phyloP scores from a whole-genome alignment of 306 rosid species.

The Lotus japonicus region DNA sequence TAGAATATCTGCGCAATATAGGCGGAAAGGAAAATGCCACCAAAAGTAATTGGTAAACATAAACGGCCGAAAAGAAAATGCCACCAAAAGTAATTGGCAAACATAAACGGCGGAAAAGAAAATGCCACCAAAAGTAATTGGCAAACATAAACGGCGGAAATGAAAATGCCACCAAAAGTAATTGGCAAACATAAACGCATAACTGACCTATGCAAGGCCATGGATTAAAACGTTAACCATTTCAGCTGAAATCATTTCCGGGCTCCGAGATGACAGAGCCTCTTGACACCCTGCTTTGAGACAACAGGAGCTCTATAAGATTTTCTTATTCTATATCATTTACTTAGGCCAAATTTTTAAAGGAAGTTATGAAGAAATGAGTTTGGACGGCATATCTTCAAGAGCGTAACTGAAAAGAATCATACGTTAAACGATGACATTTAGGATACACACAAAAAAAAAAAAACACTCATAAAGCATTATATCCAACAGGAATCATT shows the following conservation, averaged over 20 bases:
- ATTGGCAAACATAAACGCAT: conserved; percentile 57
- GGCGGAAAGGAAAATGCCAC: conserved; percentile 53
- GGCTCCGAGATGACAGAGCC: conserved; percentile 96
- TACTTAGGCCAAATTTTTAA: conserved; percentile 51
- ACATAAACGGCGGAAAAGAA: conserved; percentile 45
- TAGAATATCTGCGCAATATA: conserved; percentile 26
- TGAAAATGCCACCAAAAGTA: conserved; percentile 61
- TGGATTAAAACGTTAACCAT: conserved; percentile 82
- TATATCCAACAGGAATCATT: neutral
- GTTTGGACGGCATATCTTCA: conserved; percentile 49
- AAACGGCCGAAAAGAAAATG: conserved; percentile 56
- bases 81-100: conserved; percentile 63
- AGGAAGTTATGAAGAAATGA: conserved; percentile 54
- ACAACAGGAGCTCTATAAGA: conserved; percentile 82
- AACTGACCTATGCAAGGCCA: conserved; percentile 96
- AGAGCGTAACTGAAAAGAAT: conserved; percentile 39
- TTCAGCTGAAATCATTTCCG: conserved; percentile 91
- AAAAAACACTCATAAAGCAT: neutral
- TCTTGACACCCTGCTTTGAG: conserved; percentile 94
- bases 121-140: conserved; percentile 33
- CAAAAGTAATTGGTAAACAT: conserved; percentile 21
- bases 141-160: conserved; percentile 52
- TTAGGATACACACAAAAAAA: conserved; percentile 7
- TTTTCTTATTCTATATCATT: conserved; percentile 45
- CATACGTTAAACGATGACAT: conserved; percentile 5